Evolutionary conservation across 2,329 filamentous ascomycete genomes (phyloP).

Genomic region (Chaetomium sp.): DNA sequence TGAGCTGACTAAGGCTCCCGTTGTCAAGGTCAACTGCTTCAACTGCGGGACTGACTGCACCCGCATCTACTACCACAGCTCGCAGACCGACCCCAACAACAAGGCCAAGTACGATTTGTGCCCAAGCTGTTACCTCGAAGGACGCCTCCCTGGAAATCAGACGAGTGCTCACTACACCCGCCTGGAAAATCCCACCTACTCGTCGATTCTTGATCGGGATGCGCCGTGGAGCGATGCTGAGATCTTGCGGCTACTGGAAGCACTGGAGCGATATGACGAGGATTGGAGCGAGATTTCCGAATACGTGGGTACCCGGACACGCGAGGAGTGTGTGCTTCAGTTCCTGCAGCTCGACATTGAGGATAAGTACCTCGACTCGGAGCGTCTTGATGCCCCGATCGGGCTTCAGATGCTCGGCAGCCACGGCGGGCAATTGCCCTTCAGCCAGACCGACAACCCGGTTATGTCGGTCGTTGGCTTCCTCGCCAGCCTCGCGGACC

Average conservation of each 20-base stretch:
- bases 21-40: constrained; percentile 73
- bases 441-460: constrained; percentile 89
- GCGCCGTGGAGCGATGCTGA: constrained; percentile 89
- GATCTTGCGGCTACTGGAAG: constrained; percentile 81
- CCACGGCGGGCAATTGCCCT: constrained; percentile 74
- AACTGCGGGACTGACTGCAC: constrained; percentile 89
- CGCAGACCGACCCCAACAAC: constrained; percentile 50
- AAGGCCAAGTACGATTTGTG: constrained; percentile 82
- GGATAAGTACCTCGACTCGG: constrained; percentile 88
- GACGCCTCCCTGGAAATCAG: constrained; percentile 73
- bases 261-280: constrained; percentile 85
- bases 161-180: constrained; percentile 77
- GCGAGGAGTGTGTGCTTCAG: constrained; percentile 94
- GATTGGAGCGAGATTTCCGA: constrained; percentile 93
- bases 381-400: constrained; percentile 50
- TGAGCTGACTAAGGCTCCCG: constrained; percentile 58
- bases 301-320: constrained; percentile 82
- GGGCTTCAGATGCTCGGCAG: constrained; percentile 62
- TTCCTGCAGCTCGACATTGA: constrained; percentile 96
- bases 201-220: constrained; percentile 71
- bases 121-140: constrained; percentile 82
- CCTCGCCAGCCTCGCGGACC: constrained; percentile 84
- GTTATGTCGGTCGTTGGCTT: constrained; percentile 96
- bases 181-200: constrained; percentile 81
- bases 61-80: constrained; percentile 54